Conservation (phyloP, 495 filamentous ascomycete species). For the Glonium stellatum region DNA sequence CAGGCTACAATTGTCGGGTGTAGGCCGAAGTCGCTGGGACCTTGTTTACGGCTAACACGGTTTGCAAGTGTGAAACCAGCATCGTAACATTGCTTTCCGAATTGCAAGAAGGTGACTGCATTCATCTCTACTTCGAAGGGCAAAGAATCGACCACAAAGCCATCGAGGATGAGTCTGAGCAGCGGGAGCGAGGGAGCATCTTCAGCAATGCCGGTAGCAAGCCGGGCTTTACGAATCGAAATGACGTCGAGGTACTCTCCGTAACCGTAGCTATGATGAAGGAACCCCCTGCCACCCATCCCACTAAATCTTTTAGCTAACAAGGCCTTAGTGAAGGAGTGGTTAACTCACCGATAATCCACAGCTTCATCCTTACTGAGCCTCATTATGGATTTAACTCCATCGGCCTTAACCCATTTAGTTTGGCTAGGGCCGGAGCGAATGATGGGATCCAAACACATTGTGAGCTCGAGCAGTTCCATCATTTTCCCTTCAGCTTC, state of each 20-base stretch:
- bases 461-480: slow-evolving; percentile 12
- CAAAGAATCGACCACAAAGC: slow-evolving; percentile 20
- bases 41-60: not conserved
- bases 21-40: not conserved
- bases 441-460: slow-evolving; percentile 9
- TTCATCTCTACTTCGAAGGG: slow-evolving; percentile 14
- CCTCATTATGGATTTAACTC: slow-evolving; percentile 4
- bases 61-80: slow-evolving; percentile 13
- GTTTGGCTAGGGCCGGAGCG: not conserved
- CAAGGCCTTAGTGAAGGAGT: not conserved
- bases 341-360: slow-evolving; percentile 9
- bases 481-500: slow-evolving; percentile 5
- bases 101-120: slow-evolving; percentile 3
- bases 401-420: slow-evolving; percentile 9
- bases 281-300: slow-evolving; percentile 12
- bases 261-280: slow-evolving; percentile 13
- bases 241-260: slow-evolving; percentile 23
- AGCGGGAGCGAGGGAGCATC: slow-evolving; percentile 10
- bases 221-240: slow-evolving; percentile 18
- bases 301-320: slow-evolving; percentile 2
- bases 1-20: not conserved
- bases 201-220: slow-evolving; percentile 8
- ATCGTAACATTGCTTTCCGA: slow-evolving; percentile 13
- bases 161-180: slow-evolving; percentile 13
- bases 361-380: not conserved